phyloP scores from a whole-genome alignment of 202 grass and related monocot species.

The Schoenoplectus triqueter region DNA sequence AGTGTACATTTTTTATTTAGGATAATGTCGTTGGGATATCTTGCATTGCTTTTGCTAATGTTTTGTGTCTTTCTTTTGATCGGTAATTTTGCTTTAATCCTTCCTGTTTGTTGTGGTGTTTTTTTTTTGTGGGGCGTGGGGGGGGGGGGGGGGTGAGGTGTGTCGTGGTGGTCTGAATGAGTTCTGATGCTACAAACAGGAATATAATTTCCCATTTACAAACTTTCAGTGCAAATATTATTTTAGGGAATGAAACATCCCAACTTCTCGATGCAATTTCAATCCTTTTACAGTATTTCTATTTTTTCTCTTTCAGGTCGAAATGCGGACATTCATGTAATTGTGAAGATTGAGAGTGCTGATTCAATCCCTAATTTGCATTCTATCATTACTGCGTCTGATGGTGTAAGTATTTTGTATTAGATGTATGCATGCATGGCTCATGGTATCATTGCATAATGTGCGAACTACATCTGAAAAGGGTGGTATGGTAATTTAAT shows the following conservation, averaged over 20 bases:
- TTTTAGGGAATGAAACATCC: constrained; percentile 19
- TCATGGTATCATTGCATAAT: not conserved
- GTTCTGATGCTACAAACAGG: not conserved
- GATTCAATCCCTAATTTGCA: constrained; percentile 94
- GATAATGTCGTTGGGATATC: not conserved
- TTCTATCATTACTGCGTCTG: constrained; percentile 96
- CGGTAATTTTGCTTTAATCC: not conserved
- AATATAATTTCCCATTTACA: not conserved
- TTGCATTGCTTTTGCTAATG: not conserved
- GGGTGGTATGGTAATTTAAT: not conserved
- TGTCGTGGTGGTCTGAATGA: not conserved
- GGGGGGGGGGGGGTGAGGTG: not conserved
- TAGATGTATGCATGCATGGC: not conserved
- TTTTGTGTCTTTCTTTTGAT: constrained; percentile 8
- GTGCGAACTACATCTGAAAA: not conserved
- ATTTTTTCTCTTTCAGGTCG: constrained; percentile 54
- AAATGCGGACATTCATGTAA: constrained; percentile 88
- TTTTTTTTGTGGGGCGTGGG: not conserved
- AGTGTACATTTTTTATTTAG: constrained; percentile 16
- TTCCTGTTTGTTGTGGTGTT: not conserved
- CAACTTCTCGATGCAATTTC: not conserved
- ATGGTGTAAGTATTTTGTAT: constrained; percentile 65
- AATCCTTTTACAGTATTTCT: not conserved
- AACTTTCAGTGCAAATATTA: not conserved
- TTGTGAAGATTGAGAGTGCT: constrained; percentile 97